These are phyloP conservation scores for Stentor roeselii DNA, from an alignment of 73 alveolate genomes.

Conservation along the genomic window DNA sequence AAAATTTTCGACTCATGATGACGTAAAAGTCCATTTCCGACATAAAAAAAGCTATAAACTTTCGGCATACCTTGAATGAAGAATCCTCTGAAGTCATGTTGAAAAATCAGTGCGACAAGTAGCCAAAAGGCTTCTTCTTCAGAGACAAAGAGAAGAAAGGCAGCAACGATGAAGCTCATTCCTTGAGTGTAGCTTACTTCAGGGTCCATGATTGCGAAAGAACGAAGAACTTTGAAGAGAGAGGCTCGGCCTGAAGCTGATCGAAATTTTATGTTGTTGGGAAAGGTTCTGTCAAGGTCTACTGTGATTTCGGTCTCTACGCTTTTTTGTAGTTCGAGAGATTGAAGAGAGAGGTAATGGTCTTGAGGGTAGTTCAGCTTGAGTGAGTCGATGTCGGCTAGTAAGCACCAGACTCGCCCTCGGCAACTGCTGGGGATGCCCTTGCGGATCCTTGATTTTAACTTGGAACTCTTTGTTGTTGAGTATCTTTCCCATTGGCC, in stretches of 20 bases:
- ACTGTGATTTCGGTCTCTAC: slow-evolving; percentile 28
- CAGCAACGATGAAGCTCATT: slow-evolving; percentile 61
- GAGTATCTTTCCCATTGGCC: slow-evolving; percentile 4
- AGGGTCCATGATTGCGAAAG: slow-evolving; percentile 60
- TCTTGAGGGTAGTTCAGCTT: not conserved
- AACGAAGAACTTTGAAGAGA: slow-evolving; percentile 61
- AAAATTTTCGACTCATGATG: not conserved
- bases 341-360: not conserved
- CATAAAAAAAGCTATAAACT: slow-evolving; percentile 1
- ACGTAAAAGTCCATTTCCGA: slow-evolving; percentile 18
- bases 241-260: not conserved
- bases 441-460: slow-evolving; percentile 15
- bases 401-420: not conserved
- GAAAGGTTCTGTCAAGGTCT: slow-evolving; percentile 41
- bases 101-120: not conserved
- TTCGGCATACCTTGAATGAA: slow-evolving; percentile 22
- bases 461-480: not conserved
- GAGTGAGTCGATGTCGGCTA: not conserved
- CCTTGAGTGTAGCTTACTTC: slow-evolving; percentile 86
- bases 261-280: slow-evolving; percentile 25
- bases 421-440: slow-evolving; percentile 17
- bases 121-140: slow-evolving; percentile 57
- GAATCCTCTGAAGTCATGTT: not conserved
- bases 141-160: slow-evolving; percentile 41
- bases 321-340: not conserved